These are phyloP conservation scores for Physcomitrellopsis africana DNA, from an alignment of 225 moss, liverwort and hornwort genomes.

Conservation along the genomic window DNA sequence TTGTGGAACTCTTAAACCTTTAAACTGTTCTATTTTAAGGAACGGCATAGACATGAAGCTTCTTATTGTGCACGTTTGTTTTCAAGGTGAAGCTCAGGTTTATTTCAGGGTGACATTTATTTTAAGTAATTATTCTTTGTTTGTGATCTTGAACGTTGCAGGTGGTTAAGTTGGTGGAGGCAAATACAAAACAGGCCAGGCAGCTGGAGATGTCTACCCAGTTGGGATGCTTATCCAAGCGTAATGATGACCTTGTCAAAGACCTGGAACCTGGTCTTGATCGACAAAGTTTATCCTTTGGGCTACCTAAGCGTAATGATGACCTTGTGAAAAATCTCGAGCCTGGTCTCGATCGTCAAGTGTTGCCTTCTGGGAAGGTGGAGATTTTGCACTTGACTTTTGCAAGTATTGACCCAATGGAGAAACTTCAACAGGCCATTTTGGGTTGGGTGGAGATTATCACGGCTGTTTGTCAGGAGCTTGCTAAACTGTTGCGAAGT, in stretches of 20 bases:
- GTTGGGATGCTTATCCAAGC: conserved; percentile 19
- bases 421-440: conserved; percentile 38
- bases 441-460: conserved; percentile 43
- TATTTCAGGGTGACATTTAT: not conserved
- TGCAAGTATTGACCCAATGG: conserved; percentile 26
- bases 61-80: conserved; percentile 6
- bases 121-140: not conserved
- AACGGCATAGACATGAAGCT: not conserved
- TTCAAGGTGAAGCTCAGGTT: not conserved
- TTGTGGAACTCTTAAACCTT: not conserved
- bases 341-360: conserved; percentile 24
- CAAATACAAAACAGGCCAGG: conserved; percentile 1
- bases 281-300: conserved; percentile 26
- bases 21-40: not conserved
- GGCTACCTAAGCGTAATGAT: not conserved
- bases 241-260: conserved; percentile 17
- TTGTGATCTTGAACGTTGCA: conserved; percentile 36
- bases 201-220: conserved; percentile 29
- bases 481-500: conserved; percentile 40
- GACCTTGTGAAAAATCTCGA: conserved; percentile 30
- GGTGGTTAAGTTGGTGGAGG: conserved; percentile 14
- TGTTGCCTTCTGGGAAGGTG: conserved; percentile 28
- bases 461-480: conserved; percentile 37
- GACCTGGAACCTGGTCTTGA: conserved; percentile 31
- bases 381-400: conserved; percentile 24